Evolutionary conservation across 257 asterid species (phyloP).

Genomic region (Rehmannia glutinosa): DNA sequence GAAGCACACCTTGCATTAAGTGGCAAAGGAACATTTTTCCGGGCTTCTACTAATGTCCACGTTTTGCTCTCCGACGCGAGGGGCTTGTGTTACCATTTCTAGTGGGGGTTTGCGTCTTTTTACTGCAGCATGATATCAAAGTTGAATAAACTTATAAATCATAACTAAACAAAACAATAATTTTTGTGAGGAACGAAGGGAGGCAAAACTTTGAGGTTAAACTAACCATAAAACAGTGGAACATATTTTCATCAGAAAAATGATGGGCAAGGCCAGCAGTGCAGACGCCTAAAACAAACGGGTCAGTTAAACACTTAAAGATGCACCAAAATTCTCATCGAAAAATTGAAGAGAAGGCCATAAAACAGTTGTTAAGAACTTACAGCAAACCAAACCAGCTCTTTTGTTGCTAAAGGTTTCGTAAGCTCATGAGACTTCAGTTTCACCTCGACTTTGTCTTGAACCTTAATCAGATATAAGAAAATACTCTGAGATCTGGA

Average conservation of each 20-base stretch:
- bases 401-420: conserved; percentile 62
- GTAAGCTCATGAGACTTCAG: conserved; percentile 64
- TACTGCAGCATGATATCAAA: conserved; percentile 33
- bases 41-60: conserved; percentile 30
- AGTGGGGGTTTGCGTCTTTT: conserved; percentile 27
- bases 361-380: conserved; percentile 21
- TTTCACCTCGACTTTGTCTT: conserved; percentile 51
- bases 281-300: conserved; percentile 62
- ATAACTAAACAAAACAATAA: background rate
- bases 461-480: conserved; percentile 41
- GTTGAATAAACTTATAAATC: background rate
- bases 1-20: conserved; percentile 15
- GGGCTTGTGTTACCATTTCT: conserved; percentile 33
- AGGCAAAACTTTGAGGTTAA: background rate
- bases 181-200: background rate
- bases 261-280: conserved; percentile 64
- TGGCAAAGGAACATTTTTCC: background rate
- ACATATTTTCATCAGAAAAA: conserved; percentile 36
- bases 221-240: conserved; percentile 59
- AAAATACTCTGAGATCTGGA: background rate
- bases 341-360: conserved; percentile 4
- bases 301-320: conserved; percentile 6
- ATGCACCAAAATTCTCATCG: background rate
- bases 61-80: conserved; percentile 42
- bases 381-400: conserved; percentile 80